Percentiles rank a stretch among this genome's conserved stretches.
These are phyloP conservation scores for Tylopilus sp. DNA, from an alignment of 768 basidiomycete genomes.

Conservation along the genomic window DNA sequence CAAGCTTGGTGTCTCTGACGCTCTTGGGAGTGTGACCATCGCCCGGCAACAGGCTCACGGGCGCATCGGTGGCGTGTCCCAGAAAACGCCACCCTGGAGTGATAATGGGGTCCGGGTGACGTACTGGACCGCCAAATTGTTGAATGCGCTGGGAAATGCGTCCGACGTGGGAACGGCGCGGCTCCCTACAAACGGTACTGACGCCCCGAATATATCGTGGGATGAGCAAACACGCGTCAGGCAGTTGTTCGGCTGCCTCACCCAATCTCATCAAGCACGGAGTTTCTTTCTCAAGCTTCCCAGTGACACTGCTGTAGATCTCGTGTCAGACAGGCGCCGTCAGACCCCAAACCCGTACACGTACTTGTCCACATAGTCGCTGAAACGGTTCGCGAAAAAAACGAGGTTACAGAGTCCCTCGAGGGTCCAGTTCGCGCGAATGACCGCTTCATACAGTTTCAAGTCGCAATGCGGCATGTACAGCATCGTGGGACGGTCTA, in stretches of 20 bases:
- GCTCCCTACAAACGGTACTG: conserved; percentile 49
- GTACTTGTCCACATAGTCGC: conserved; percentile 67
- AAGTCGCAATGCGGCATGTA: conserved; percentile 83
- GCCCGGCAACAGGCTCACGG: too few species aligned
- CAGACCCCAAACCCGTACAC: conserved; percentile 14
- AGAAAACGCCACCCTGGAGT: conserved; percentile 24
- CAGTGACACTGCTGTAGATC: conserved; percentile 46
- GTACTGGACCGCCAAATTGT: conserved; percentile 60
- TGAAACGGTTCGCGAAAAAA: conserved; percentile 63
- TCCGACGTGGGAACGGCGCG: conserved; percentile 47
- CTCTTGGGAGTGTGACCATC: too few species aligned
- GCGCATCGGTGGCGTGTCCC: conserved; percentile 13
- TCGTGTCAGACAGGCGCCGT: conserved; percentile 10
- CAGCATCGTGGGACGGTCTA: conserved; percentile 51
- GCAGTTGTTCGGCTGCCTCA: conserved; percentile 29
- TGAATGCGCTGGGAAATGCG: conserved; percentile 61
- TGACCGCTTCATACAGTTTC: conserved; percentile 62
- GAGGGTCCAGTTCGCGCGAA: conserved; percentile 58
- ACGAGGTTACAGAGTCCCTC: conserved; percentile 45
- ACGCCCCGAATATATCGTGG: conserved; percentile 11
- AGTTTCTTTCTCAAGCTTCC: conserved; percentile 45
- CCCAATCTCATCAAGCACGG: conserved; percentile 55
- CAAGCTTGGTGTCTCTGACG: conserved; percentile 23
- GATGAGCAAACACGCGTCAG: conserved; percentile 2
- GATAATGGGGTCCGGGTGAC: conserved; percentile 24